Percentiles rank a stretch among this genome's conserved stretches.
Conservation (phyloP, 805 yeast genomes). For the Sugiyamaella boreocaroliniensis region DNA sequence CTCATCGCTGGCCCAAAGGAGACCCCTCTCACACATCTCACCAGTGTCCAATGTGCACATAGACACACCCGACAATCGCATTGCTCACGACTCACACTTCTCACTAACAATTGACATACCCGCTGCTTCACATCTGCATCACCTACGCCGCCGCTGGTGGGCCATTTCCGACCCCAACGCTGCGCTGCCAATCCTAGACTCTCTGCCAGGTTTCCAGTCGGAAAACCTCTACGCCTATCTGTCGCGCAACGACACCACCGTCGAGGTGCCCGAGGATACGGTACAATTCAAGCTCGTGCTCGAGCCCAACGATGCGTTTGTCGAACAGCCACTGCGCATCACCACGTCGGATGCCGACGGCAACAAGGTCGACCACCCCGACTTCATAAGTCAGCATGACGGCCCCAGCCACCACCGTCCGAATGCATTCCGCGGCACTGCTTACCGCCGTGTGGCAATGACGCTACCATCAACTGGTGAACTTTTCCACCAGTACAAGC, state of each 20-base stretch:
- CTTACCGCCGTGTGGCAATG: constrained; percentile 21
- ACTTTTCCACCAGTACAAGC: constrained; percentile 12
- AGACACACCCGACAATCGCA: constrained; percentile 4
- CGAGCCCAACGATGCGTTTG: constrained; percentile 14
- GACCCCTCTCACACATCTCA: constrained; percentile 12
- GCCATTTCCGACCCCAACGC: constrained; percentile 25
- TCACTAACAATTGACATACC: constrained; percentile 20
- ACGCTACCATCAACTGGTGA: constrained; percentile 14
- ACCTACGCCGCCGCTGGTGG: constrained; percentile 25
- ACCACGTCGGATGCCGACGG: constrained; percentile 15
- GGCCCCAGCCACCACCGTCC: neutral
- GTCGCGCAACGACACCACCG: constrained; percentile 18
- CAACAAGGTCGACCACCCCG: constrained; percentile 14
- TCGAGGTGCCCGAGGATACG: constrained; percentile 19
- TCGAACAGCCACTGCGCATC: constrained; percentile 6
- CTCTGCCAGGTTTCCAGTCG: constrained; percentile 13
- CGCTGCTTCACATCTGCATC: constrained; percentile 16
- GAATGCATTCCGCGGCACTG: constrained; percentile 22
- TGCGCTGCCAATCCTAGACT: neutral
- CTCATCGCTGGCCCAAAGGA: constrained; percentile 6
- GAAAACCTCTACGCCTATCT: constrained; percentile 19
- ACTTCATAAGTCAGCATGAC: constrained; percentile 6
- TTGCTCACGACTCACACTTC: constrained; percentile 4
- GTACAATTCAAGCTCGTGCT: constrained; percentile 21
- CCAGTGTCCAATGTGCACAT: constrained; percentile 7